Conservation (phyloP, 2,329 filamentous ascomycete species). For the Fusarium fujikuroi region DNA sequence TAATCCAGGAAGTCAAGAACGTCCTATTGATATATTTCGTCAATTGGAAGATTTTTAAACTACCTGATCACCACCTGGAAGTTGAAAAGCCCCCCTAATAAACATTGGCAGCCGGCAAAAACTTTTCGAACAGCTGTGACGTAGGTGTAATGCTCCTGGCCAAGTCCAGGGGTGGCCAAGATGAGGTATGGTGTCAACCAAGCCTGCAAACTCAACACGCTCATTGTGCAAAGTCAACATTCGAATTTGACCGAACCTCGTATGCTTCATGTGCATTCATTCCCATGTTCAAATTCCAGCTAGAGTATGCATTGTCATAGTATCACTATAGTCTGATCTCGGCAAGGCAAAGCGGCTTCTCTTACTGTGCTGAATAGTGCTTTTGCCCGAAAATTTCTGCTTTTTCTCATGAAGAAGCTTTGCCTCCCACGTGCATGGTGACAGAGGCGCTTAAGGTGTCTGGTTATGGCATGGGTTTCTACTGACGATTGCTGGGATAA, state of each 20-base stretch:
- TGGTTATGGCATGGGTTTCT: neutral
- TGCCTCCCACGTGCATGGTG: constrained; percentile 1
- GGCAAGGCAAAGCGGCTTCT: neutral
- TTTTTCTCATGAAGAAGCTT: neutral
- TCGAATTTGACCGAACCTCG: neutral
- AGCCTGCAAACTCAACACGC: neutral
- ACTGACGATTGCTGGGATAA: neutral
- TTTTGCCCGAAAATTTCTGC: neutral
- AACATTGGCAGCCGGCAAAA: neutral
- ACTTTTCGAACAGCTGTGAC: neutral
- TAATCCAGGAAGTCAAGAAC: neutral
- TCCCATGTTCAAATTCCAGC: neutral
- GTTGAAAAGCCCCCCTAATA: neutral
- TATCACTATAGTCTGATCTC: neutral
- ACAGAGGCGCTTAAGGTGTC: neutral
- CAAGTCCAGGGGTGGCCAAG: neutral
- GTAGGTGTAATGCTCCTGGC: neutral
- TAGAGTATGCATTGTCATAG: neutral
- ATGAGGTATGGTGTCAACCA: neutral
- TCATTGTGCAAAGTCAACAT: neutral
- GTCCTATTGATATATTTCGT: neutral
- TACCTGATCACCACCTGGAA: neutral
- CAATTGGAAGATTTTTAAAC: neutral
- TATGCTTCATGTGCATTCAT: neutral
- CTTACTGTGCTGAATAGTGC: neutral